Evolutionary conservation across 78 protist genomes (phyloP), one percentile per base, ranked within the genome.

Genomic region (Mastigamoeba balamuthi): DNA sequence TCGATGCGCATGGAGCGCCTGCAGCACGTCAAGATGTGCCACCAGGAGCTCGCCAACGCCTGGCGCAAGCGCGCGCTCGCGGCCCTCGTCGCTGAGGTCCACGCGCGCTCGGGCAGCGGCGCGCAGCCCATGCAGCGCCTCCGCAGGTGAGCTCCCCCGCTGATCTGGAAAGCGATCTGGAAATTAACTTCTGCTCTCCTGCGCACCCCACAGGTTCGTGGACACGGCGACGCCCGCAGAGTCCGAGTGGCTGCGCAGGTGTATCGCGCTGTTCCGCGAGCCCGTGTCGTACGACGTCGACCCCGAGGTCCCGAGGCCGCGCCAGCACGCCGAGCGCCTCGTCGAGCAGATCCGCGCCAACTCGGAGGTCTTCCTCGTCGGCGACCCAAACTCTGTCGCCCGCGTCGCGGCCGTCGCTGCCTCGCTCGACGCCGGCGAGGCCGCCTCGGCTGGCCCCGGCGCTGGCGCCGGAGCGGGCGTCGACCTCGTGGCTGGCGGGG

Each of bases 11-110:
- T 23, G 8, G 83, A 74, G 10, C 1, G 40, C 17, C 29, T 78
- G 65, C 90, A 85, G 69, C 27, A 8, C 64, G 33, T 28, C 27
- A 71, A 64, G 74, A 65, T 79, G 58, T n/a, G 83, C 41, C 25
- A 17, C 10, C 88, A 83, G 71, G 76, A 64, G 42, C 53, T 78
- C 42, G 25, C 1, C 29, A 80, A 71, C 40, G 39, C 48, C 39
- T 80, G 68, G 65, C 44, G 84, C n/a, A 80, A 71, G 68, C 35
- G 25, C 27, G 53, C 58, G 37, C 53, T 80, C 40, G 10, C 0
- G 30, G 39, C 66, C 8, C 73, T 80, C 8, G 8, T 3, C 17
- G 41, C 33, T 0, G 83, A 71, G 6, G 33, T 4, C 4, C 37
- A 29, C 27, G 37, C 5, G 30, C 5, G 3, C 33, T 0, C 39